phyloP scores from a whole-genome alignment of 148 eudicot genomes.

The Persicaria maculosa region DNA sequence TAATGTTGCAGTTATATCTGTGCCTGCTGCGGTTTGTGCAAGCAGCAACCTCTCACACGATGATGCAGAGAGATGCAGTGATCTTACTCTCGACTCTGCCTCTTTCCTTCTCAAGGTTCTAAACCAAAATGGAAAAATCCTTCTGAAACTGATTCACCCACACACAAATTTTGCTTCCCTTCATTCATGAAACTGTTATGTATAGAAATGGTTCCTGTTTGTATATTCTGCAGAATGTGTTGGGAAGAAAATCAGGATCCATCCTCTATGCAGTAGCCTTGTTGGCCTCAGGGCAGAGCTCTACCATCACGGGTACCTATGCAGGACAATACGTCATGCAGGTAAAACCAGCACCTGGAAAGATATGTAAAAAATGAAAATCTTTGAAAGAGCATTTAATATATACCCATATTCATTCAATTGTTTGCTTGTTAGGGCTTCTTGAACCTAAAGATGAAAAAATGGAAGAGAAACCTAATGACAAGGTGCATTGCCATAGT shows the following conservation, averaged over 20 bases:
- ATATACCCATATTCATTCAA: neutral
- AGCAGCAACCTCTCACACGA: conserved; percentile 8
- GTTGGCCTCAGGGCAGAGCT: conserved; percentile 91
- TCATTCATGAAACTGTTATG: neutral
- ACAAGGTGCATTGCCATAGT: conserved; percentile 68
- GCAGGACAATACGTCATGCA: conserved; percentile 95
- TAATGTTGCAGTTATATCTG: conserved; percentile 24
- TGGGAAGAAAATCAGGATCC: conserved; percentile 59
- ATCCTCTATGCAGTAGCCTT: conserved; percentile 70
- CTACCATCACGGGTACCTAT: conserved; percentile 87
- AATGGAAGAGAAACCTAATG: conserved; percentile 69
- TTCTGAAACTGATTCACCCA: neutral
- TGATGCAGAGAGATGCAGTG: conserved; percentile 17
- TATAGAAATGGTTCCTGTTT: neutral
- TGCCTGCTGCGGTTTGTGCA: conserved; percentile 23
- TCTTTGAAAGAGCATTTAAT: neutral
- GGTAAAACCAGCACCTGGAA: conserved; percentile 22
- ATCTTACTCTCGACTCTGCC: conserved; percentile 25
- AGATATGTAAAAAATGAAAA: neutral
- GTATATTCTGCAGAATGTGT: conserved; percentile 39
- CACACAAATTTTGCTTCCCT: neutral
- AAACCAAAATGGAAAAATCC: neutral
- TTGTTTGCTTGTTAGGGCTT: conserved; percentile 48
- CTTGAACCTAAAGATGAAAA: conserved; percentile 73
- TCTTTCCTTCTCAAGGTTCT: conserved; percentile 30